Base-by-base conservation (phyloP, 2,329 filamentous ascomycete genomes). In the Chrysosporium queenslandicum region DNA sequence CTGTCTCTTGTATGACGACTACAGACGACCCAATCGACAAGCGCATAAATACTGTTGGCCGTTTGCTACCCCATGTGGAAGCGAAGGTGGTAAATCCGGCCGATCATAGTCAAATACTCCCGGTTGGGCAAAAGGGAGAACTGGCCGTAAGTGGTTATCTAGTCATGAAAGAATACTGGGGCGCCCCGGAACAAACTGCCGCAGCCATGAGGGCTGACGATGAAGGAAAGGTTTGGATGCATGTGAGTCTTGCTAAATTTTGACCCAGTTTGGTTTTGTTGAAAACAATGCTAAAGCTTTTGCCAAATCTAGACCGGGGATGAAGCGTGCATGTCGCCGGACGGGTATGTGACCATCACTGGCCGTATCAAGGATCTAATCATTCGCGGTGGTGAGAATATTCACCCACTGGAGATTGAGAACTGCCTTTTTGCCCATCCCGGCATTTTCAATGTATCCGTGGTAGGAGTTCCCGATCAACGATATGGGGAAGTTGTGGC, bases 341-440 rank as follows among this genome's bases (percentile, higher is more conserved):
- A 89, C 25, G 92, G 91, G 1, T 97, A 89, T 64, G 80, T 96
- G 1, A 79, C 80, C 59, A 95, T 97, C 63, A 96, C 89, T 0
- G 88, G 90, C 2, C 77, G 90, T 14, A 91, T 95, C 64, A 97
- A 97, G 69, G 92, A 98, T 65, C 70, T 97, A 51, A 96, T 98
- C 61, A 97, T 97, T 64, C 80, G 88, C 23, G 91, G 87, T 25
- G 92, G 92, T 21, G 92, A 97, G 67, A 98, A 98, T 66, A 95
- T 96, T 52, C 87, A 95, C 66, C 92, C 92, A 0, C 75, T 95
- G 4, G 92, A 97, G 67, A 77, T 97, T 2, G 92, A 98, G 67
- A 90, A 94, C 64, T 91, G 82, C 59, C 76, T 97, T 4, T 81
- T 94, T 56, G 79, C 79, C 37, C 83, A 91, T 63, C 76, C 80